A percentile compares a stretch with the other conserved stretches of the same genome.
Conservation (phyloP, 116 monocot species). For the Phalaenopsis hybrid region DNA sequence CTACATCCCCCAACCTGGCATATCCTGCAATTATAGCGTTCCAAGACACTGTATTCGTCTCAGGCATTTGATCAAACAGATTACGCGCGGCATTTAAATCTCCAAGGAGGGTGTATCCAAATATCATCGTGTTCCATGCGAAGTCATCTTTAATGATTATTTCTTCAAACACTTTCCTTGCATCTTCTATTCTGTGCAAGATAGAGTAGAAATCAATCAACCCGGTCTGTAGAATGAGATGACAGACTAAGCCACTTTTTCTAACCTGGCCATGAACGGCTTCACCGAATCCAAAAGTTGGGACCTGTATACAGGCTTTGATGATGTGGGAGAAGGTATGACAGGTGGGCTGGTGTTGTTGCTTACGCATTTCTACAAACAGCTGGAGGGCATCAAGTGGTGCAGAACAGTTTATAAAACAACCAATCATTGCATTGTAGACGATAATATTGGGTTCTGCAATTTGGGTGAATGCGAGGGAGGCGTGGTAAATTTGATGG, state of each 20-base stretch:
- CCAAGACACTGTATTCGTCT: conserved; percentile 39
- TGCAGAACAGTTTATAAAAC: conserved; percentile 21
- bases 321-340: conserved; percentile 52
- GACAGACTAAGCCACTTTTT: conserved; percentile 32
- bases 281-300: conserved; percentile 18
- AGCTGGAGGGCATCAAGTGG: conserved; percentile 20
- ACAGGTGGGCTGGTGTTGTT: conserved; percentile 11
- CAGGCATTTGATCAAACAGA: conserved; percentile 45
- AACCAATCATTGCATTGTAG: conserved; percentile 47
- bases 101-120: conserved; percentile 12
- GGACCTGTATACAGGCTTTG: conserved; percentile 28
- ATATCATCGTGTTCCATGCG: conserved; percentile 47
- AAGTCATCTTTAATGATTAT: conserved; percentile 37
- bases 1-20: conserved; percentile 36
- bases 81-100: conserved; percentile 30
- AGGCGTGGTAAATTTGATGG: conserved; percentile 25
- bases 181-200: conserved; percentile 6
- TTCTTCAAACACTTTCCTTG: conserved; percentile 51
- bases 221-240: conserved; percentile 42
- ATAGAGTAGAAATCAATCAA: conserved; percentile 44
- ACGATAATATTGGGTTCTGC: conserved; percentile 39
- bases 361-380: conserved; percentile 27
- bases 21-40: conserved; percentile 48
- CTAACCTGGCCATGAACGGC: conserved; percentile 32
- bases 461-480: conserved; percentile 20